Base-by-base conservation (phyloP, 352 stramenopile species). In the Globisporangium emineosum region DNA sequence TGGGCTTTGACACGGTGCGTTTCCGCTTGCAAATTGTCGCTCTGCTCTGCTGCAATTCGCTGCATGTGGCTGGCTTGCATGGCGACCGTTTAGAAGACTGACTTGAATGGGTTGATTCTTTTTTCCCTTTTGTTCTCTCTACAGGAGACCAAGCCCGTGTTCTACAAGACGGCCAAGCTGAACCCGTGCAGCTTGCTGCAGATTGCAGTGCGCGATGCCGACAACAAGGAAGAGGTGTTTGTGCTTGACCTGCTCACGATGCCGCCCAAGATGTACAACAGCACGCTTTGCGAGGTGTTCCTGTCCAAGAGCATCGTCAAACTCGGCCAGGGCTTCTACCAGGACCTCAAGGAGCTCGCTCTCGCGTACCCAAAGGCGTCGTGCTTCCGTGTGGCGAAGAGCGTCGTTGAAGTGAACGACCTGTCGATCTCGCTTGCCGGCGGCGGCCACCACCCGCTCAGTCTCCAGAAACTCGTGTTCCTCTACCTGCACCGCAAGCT, bases 391-490 rank as follows among this genome's bases (percentile, higher is more conserved):
- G 76, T 90, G 4, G 79, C 76, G 30, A 88, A 90, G 61, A 57
- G 63, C 17, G 83, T 89, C 42, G 75, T 93, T 15, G 84, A 93
- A 59, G 79, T 89, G 43, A 93, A 93, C 67, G 82, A 88, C 57
- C 42, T 93, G 47, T 91, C 83, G 9, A 81, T 89, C 32, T 72
- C 64, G 6, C 61, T 89, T 0, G 62, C 61, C 1, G 81, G 80
- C n/a, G 64, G 66, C 4, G 63, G 66, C 0, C 79, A 89, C 65
- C 72, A 81, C 40, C 73, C 71, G 27, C 68, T 93, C 3, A 91
- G 84, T 68, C 67, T 93, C 17, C 81, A 93, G 67, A 93, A 93
- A 56, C 71, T 91, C 5, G 82, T 88, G 30, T 90, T 77, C 58
- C 76, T 89, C 40, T 93, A 90, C 58, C 69, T 93, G 49, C 69